Conservation (phyloP, 1,139 yeast genomes). For the Scheffersomyces quercinus region DNA sequence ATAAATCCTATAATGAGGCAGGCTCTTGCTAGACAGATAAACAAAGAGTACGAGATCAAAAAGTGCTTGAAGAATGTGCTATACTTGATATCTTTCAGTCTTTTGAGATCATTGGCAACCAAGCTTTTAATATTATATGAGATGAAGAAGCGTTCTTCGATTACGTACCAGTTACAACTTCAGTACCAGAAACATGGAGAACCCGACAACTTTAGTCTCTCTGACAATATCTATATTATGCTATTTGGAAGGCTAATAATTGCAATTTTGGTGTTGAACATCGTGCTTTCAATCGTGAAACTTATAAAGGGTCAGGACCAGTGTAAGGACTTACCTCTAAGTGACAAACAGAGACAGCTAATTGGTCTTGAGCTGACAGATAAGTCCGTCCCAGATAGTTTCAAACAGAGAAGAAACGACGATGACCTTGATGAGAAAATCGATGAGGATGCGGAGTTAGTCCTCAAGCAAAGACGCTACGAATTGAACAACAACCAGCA, state of each 20-base stretch:
- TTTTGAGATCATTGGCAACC: conserved; percentile 16
- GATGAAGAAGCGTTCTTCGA: conserved; percentile 5
- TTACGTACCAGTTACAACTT: conserved; percentile 4
- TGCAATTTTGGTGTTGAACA: conserved; percentile 13
- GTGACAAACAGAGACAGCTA: conserved; percentile 34
- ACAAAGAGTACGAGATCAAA: conserved; percentile 29
- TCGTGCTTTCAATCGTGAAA: conserved; percentile 18
- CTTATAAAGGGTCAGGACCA: conserved; percentile 37
- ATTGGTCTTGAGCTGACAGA: conserved; percentile 27
- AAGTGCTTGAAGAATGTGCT: conserved; percentile 16
- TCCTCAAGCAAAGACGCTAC: conserved; percentile 12
- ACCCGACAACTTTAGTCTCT: neutral
- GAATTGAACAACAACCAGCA: conserved; percentile 2
- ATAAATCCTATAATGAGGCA: conserved; percentile 36
- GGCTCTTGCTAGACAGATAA: conserved; percentile 39
- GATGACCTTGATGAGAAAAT: conserved; percentile 2
- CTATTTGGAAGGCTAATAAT: conserved; percentile 4
- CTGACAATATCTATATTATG: neutral
- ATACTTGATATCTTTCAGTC: conserved; percentile 17
- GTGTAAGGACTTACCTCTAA: conserved; percentile 44
- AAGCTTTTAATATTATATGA: conserved; percentile 11
- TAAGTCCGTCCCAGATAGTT: too few relatives aligned
- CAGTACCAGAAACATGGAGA: conserved; percentile 6
- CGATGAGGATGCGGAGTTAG: conserved; percentile 11
- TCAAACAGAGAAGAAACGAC: conserved; percentile 3